Conservation (phyloP, 2,329 filamentous ascomycete genomes). For the Colletotrichum noveboracense region DNA sequence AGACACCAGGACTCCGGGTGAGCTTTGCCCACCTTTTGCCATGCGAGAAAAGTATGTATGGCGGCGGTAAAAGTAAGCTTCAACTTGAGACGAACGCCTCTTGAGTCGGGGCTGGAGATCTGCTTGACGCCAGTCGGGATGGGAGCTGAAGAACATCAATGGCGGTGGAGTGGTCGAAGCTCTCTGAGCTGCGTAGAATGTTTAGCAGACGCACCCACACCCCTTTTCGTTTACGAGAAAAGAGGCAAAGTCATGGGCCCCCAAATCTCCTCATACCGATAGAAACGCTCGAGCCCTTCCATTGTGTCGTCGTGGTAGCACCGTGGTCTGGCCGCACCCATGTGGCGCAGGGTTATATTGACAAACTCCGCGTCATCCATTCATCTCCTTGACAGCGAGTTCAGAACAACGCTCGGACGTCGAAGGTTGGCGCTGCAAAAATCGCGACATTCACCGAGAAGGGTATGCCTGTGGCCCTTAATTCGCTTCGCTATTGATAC, state of each 20-base stretch:
- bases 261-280: background rate
- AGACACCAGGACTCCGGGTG: background rate
- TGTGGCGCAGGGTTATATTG: background rate
- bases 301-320: constrained; percentile 8
- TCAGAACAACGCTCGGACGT: background rate
- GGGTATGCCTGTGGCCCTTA: background rate
- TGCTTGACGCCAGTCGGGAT: background rate
- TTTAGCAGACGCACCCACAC: background rate
- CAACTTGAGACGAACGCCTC: background rate
- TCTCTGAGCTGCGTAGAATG: background rate
- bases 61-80: background rate
- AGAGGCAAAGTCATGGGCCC: background rate
- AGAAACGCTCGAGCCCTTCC: background rate
- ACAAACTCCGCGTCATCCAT: constrained; percentile 6
- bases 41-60: background rate
- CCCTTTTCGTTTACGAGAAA: background rate
- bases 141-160: background rate
- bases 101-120: background rate
- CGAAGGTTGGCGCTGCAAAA: background rate
- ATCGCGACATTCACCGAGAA: background rate
- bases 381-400: background rate
- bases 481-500: background rate
- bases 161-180: background rate
- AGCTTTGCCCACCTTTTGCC: background rate
- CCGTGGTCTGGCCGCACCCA: background rate